These are phyloP conservation scores for Candida boidinii DNA, from an alignment of 805 yeast genomes.

Conservation along the genomic window DNA sequence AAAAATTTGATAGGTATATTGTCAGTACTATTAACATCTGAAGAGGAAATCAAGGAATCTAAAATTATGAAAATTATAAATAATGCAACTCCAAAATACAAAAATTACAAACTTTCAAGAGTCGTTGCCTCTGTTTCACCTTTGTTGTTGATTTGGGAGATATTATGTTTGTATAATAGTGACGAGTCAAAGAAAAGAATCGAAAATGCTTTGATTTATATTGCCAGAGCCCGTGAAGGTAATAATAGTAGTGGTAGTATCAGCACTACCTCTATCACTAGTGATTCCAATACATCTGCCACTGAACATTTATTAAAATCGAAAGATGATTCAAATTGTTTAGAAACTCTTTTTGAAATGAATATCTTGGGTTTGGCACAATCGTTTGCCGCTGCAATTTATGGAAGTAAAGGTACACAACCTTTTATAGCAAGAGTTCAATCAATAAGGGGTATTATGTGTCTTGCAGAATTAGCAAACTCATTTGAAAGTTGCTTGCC, in stretches of 20 bases:
- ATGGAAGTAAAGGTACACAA: constrained; percentile 61
- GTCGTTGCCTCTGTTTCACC: constrained; percentile 19
- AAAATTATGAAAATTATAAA: constrained; percentile 45
- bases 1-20: constrained; percentile 43
- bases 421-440: constrained; percentile 66
- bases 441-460: constrained; percentile 66
- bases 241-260: constrained; percentile 4
- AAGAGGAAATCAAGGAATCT: constrained; percentile 35
- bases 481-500: constrained; percentile 53
- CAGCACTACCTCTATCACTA: no score
- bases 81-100: constrained; percentile 41
- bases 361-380: constrained; percentile 71
- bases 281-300: constrained; percentile 11
- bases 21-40: constrained; percentile 49
- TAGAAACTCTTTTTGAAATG: constrained; percentile 30
- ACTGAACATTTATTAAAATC: constrained; percentile 13
- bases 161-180: constrained; percentile 33
- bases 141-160: constrained; percentile 29
- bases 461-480: constrained; percentile 43
- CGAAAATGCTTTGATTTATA: constrained; percentile 29
- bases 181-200: constrained; percentile 22
- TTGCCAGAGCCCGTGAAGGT: constrained; percentile 13
- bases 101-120: constrained; percentile 25
- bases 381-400: constrained; percentile 69
- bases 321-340: constrained; percentile 4